Percentiles rank a stretch among this genome's conserved stretches.
Conservation (phyloP, 2,329 filamentous ascomycete species). For the Grosmannia huntii region DNA sequence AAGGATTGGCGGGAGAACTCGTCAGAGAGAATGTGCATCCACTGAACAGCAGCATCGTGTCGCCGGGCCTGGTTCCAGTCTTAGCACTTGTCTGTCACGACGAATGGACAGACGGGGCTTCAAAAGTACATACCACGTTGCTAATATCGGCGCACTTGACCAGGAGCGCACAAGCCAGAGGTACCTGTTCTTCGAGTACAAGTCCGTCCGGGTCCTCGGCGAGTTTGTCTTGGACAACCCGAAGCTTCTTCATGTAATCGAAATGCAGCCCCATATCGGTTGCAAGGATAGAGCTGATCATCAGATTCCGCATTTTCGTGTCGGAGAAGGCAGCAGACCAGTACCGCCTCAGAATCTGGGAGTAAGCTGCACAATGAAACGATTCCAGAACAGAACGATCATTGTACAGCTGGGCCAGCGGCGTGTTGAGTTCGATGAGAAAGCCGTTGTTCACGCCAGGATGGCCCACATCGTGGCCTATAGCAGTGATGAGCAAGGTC, state of each 20-base stretch:
- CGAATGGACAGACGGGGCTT: background rate
- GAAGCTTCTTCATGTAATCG: conserved; percentile 85
- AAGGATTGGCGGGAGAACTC: conserved; percentile 88
- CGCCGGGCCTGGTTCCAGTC: conserved; percentile 53
- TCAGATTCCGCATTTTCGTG: conserved; percentile 67
- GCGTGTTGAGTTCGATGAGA: conserved; percentile 79
- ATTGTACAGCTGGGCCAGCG: conserved; percentile 89
- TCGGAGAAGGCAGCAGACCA: conserved; percentile 79
- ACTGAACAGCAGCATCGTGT: conserved; percentile 69
- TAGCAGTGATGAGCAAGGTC: conserved; percentile 84
- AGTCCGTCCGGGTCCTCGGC: conserved; percentile 66
- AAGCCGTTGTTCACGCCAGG: conserved; percentile 98
- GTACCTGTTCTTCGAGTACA: conserved; percentile 61
- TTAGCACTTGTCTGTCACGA: conserved; percentile 5
- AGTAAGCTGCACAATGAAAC: conserved; percentile 94
- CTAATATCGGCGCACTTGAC: conserved; percentile 99
- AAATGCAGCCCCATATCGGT: conserved; percentile 98
- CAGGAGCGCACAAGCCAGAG: conserved; percentile 74
- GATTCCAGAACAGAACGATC: conserved; percentile 94
- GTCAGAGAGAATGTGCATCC: conserved; percentile 89
- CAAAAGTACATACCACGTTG: conserved; percentile 65
- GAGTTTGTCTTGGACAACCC: conserved; percentile 68
- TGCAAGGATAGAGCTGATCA: conserved; percentile 95
- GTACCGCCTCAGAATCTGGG: conserved; percentile 82
- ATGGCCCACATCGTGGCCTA: conserved; percentile 94